Conservation (phyloP, 148 eudicot species). For the Agrostemma githago region DNA sequence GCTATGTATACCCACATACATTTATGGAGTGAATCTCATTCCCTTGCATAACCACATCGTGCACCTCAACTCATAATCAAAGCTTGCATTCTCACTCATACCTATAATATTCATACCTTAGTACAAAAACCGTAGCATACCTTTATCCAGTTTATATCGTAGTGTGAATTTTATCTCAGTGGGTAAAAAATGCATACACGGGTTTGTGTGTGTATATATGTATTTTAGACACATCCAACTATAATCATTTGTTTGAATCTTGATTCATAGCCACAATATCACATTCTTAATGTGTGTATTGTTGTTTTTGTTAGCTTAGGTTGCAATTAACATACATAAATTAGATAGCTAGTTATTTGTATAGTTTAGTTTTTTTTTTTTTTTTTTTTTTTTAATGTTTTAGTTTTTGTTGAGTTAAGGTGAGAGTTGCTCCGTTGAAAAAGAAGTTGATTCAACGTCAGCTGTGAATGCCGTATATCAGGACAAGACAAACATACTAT, state of each 20-base stretch:
- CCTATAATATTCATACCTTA: too few relatives aligned
- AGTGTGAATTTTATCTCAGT: too few relatives aligned
- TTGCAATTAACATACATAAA: not conserved
- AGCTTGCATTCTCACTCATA: too few relatives aligned
- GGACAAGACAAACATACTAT: conserved; percentile 94
- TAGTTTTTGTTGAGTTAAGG: conserved; percentile 36
- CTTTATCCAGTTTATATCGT: too few relatives aligned
- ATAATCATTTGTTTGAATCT: not conserved
- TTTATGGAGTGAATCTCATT: too few relatives aligned
- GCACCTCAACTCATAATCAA: too few relatives aligned
- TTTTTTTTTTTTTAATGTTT: not conserved
- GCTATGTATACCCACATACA: too few relatives aligned
- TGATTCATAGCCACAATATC: not conserved
- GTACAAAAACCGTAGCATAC: too few relatives aligned
- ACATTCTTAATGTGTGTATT: not conserved
- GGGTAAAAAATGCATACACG: too few relatives aligned
- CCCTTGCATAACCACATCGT: too few relatives aligned
- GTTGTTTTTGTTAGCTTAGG: conserved; percentile 8
- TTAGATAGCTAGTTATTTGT: not conserved
- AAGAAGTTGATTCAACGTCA: conserved; percentile 69
- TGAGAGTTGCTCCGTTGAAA: conserved; percentile 97
- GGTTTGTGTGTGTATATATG: too few relatives aligned
- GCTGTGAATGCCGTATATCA: conserved; percentile 90
- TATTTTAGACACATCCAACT: not conserved
- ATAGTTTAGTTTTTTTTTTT: not conserved